Base-by-base conservation (phyloP, 1,284 basidiomycete species). In the Trichosporon asahii region DNA sequence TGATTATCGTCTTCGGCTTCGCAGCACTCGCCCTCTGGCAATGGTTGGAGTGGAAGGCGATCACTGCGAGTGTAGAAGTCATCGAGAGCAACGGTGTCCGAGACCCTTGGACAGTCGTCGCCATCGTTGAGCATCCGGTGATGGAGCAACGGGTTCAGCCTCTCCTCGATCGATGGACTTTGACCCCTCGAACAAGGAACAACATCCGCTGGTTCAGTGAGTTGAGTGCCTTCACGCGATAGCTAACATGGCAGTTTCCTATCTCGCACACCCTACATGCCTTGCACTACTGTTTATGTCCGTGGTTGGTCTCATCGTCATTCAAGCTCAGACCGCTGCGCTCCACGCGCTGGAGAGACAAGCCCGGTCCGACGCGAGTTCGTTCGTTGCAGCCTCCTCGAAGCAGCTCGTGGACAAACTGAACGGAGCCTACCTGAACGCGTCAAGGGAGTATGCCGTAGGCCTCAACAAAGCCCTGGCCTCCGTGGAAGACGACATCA, bases 211-310 rank as follows among this genome's bases (percentile, higher is more conserved):
- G 84, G 84, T 78, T 82, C 46, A 63, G 83, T 84, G 67, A 78
- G 83, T 79, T 21, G 3, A 15, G 15, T 8, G 46, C 23, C n/a
- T 6, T 21, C n/a, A 63, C 8, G 14, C 18, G 11, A 23, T 1
- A 63, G 21, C 33, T 11, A 35, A 84, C 18, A 1, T 6, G 3
- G 8, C 29, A 61, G 81, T 93, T 74, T 88, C 92, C 75, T 98
- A 96, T 83, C 86, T 98, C 71, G 91, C 93, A 79, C 93, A 98
- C 78, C 90, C 94, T 1, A 92, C 94, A 0, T 93, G 93, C 1
- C 87, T 97, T 53, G 91, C 92, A 0, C 91, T 94, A 77, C 90
- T 98, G 79, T 88, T 94, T 70, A 93, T 98, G 76, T 94, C 95
- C 12, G 85, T 95, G 72, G 89, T 97, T 73, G 95, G 95, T 15